Conservation (phyloP, 2,329 filamentous ascomycete genomes). For the Fusarium lyarnte region DNA sequence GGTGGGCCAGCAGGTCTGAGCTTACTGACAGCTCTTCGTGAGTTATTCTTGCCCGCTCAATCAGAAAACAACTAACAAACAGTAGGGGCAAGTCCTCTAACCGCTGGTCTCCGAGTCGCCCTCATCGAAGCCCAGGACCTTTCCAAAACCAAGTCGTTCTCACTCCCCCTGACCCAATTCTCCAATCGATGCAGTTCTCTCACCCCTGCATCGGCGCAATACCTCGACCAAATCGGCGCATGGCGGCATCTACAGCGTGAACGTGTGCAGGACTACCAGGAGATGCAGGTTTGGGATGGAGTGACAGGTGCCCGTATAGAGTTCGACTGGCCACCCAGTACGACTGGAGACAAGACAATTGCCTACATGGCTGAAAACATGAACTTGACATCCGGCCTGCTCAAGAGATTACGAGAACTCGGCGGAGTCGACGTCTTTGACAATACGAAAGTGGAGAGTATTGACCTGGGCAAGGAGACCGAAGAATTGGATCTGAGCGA, state of each 20-base stretch:
- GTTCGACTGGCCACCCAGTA: slow-evolving; percentile 75
- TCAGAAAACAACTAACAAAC: neutral
- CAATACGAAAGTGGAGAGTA: slow-evolving; percentile 80
- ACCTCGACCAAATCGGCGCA: slow-evolving; percentile 83
- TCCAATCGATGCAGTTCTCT: slow-evolving; percentile 97
- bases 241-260: slow-evolving; percentile 80
- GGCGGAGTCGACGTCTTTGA: slow-evolving; percentile 77
- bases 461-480: slow-evolving; percentile 75
- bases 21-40: slow-evolving; percentile 80
- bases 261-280: slow-evolving; percentile 86
- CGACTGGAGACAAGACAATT: slow-evolving; percentile 69
- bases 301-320: slow-evolving; percentile 86
- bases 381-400: slow-evolving; percentile 83
- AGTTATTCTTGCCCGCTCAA: neutral
- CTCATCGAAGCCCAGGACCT: slow-evolving; percentile 92
- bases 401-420: slow-evolving; percentile 76
- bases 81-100: slow-evolving; percentile 77
- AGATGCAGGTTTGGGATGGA: slow-evolving; percentile 99
- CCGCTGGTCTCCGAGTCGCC: slow-evolving; percentile 81
- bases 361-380: slow-evolving; percentile 97
- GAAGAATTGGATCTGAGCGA: slow-evolving; percentile 79
- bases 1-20: slow-evolving; percentile 91
- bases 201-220: slow-evolving; percentile 86
- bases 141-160: slow-evolving; percentile 71
- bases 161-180: slow-evolving; percentile 73